Percentiles rank a stretch among this genome's conserved stretches.
Evolutionary conservation across 805 yeast genomes (phyloP).

Genomic region (Candida xyloterini): DNA sequence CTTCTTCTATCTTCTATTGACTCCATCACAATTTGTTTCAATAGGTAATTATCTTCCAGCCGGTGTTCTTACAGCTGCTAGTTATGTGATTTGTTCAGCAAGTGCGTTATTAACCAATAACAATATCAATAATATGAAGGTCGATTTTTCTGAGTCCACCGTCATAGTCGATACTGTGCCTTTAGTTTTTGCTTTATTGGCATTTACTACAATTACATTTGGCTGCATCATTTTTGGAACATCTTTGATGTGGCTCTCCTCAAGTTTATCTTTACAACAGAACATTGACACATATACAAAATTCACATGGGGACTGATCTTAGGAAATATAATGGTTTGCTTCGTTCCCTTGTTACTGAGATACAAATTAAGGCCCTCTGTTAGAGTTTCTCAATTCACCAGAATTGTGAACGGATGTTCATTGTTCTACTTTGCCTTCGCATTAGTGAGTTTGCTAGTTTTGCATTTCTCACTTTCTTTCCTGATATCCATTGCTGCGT

Average conservation of each 20-base stretch:
- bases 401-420: conserved; percentile 27
- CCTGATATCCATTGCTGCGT: conserved; percentile 60
- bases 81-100: conserved; percentile 68
- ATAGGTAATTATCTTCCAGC: conserved; percentile 92
- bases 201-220: conserved; percentile 29
- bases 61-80: conserved; percentile 66
- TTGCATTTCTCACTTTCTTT: conserved; percentile 83
- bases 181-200: conserved; percentile 29
- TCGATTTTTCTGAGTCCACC: conserved; percentile 3
- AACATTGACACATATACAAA: conserved; percentile 8
- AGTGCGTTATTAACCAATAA: conserved; percentile 50
- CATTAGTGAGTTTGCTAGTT: conserved; percentile 70
- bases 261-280: conserved; percentile 9
- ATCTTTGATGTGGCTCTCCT: conserved; percentile 16
- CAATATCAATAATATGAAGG: conserved; percentile 24
- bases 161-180: conserved; percentile 26
- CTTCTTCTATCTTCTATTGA: conserved; percentile 81
- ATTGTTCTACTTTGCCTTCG: conserved; percentile 61
- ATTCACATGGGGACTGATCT: conserved; percentile 16
- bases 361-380: conserved; percentile 2
- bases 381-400: conserved; percentile 19
- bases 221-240: conserved; percentile 26
- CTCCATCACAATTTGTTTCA: conserved; percentile 80
- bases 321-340: conserved; percentile 3
- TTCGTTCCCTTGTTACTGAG: conserved; percentile 19